Evolutionary conservation across 331 rosid genomes (phyloP).

Genomic region (Acacia pycnantha): DNA sequence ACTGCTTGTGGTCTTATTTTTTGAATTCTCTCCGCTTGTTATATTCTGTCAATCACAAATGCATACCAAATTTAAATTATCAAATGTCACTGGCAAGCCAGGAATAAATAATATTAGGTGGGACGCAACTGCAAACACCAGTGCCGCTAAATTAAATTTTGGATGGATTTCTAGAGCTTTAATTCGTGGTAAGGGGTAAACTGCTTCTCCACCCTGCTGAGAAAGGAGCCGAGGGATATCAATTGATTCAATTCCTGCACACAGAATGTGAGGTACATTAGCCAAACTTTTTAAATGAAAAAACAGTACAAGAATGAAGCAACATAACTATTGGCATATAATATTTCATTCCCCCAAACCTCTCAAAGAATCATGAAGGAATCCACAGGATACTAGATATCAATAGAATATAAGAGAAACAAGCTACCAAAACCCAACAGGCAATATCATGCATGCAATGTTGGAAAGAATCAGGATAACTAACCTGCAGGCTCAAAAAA

Average conservation of each 20-base stretch:
- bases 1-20: constrained; percentile 58
- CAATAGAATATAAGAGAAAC: constrained; percentile 14
- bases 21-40: constrained; percentile 69
- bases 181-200: constrained; percentile 84
- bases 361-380: constrained; percentile 2
- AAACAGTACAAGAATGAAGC: constrained; percentile 21
- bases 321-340: background rate
- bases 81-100: constrained; percentile 2
- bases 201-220: constrained; percentile 98
- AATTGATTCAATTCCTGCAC: constrained; percentile 88
- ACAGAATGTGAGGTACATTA: constrained; percentile 32
- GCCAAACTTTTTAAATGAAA: constrained; percentile 28
- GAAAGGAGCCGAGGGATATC: constrained; percentile 98
- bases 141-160: constrained; percentile 82
- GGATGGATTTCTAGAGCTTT: constrained; percentile 85
- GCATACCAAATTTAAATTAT: constrained; percentile 29
- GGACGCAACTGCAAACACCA: constrained; percentile 82
- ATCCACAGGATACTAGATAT: background rate
- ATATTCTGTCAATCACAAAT: constrained; percentile 48
- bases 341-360: constrained; percentile 5
- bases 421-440: constrained; percentile 9
- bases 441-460: constrained; percentile 17
- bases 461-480: constrained; percentile 35
- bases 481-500: constrained; percentile 94
- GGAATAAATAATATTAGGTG: constrained; percentile 16